Conservation (phyloP, 2,329 filamentous ascomycete species). For the Bipolaris sorokiniana region DNA sequence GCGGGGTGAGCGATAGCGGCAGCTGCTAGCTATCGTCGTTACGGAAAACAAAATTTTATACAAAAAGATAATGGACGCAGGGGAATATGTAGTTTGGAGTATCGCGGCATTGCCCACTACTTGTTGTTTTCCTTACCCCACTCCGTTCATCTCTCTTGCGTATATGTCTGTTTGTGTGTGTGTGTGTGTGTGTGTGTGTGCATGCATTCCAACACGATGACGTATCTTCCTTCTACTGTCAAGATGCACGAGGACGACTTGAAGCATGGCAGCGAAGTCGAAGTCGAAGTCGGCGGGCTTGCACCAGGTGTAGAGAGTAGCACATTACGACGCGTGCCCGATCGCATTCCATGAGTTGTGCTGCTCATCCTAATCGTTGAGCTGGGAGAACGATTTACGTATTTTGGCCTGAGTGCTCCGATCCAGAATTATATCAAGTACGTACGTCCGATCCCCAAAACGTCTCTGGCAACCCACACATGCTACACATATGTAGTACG, state of each 20-base stretch:
- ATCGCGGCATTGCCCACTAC: background rate
- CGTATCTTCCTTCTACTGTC: background rate
- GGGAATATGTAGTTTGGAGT: background rate
- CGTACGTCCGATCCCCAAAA: constrained; percentile 26
- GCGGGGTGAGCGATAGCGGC: background rate
- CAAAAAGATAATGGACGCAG: background rate
- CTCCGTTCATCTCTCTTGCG: background rate
- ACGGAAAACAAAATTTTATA: background rate
- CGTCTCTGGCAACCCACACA: background rate
- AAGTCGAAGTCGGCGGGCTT: background rate
- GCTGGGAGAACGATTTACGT: constrained; percentile 22
- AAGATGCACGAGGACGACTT: background rate
- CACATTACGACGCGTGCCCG: background rate
- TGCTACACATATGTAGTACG: background rate
- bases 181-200: background rate
- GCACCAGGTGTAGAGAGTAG: background rate
- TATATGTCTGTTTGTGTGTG: background rate
- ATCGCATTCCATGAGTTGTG: constrained; percentile 10
- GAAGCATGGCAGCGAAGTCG: background rate
- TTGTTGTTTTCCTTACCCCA: background rate
- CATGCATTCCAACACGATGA: background rate
- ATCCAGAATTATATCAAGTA: constrained; percentile 28
- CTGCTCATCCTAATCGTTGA: constrained; percentile 22
- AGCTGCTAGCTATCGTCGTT: background rate
- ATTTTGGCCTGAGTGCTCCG: constrained; percentile 18